phyloP scores from a whole-genome alignment of 148 eudicot genomes.

The Agrostemma githago region DNA sequence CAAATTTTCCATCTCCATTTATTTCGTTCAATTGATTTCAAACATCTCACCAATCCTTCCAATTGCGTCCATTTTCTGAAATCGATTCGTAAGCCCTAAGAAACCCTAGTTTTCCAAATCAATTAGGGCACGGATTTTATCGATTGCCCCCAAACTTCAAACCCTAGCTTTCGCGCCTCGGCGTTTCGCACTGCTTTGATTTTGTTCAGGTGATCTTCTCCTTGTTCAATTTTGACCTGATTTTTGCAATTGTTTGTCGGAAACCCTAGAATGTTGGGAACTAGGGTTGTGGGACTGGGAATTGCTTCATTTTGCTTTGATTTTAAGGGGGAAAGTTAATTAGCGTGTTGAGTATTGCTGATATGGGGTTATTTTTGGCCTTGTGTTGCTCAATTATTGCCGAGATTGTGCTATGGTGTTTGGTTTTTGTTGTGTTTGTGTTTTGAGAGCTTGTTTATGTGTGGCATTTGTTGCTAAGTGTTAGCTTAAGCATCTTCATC shows the following conservation, averaged over 20 bases:
- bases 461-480: conserved; percentile 24
- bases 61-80: conserved; percentile 7
- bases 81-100: conserved; percentile 24
- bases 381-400: conserved; percentile 18
- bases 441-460: conserved; percentile 16
- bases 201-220: conserved; percentile 31
- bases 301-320: conserved; percentile 12
- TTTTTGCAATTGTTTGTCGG: conserved; percentile 17
- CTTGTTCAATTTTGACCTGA: conserved; percentile 32
- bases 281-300: conserved; percentile 21
- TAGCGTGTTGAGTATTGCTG: not conserved
- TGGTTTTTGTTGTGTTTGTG: not conserved
- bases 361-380: conserved; percentile 10
- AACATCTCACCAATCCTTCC: not conserved
- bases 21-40: conserved; percentile 9
- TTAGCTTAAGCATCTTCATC: not conserved
- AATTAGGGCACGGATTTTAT: conserved; percentile 25
- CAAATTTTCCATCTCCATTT: conserved; percentile 8
- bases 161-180: not conserved
- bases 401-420: conserved; percentile 13
- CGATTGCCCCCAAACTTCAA: not conserved
- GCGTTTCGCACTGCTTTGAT: not conserved
- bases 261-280: conserved; percentile 28
- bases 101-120: conserved; percentile 21
- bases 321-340: conserved; percentile 1